Evolutionary conservation across 495 filamentous ascomycete genomes (phyloP).

Genomic region (Trichoderma virens): DNA sequence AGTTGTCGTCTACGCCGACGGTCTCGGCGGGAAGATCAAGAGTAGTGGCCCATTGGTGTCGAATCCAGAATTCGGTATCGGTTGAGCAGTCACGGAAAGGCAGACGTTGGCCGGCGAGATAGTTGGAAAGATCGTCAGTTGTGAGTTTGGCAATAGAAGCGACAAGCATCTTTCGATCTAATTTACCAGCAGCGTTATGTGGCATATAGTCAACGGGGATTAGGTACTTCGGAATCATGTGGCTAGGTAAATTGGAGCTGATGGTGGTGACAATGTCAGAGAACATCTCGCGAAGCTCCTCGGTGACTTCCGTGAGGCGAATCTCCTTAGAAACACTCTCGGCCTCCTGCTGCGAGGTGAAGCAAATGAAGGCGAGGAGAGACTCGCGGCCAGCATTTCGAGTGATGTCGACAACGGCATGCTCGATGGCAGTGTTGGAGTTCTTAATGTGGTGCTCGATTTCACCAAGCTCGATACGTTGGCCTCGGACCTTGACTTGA

Average conservation of each 20-base stretch:
- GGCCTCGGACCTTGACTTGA: conserved; percentile 25
- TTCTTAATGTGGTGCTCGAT: conserved; percentile 15
- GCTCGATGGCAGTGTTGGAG: background rate
- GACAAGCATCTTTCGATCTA: conserved; percentile 50
- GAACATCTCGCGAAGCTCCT: conserved; percentile 49
- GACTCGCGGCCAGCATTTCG: conserved; percentile 17
- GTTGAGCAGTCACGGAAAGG: conserved; percentile 15
- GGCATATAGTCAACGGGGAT: conserved; percentile 10
- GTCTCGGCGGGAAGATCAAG: conserved; percentile 17
- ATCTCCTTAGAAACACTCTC: conserved; percentile 16
- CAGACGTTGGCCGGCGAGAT: conserved; percentile 11
- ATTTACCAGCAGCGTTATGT: conserved; percentile 43
- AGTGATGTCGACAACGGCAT: conserved; percentile 14
- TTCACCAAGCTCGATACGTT: conserved; percentile 24
- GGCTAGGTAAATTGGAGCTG: conserved; percentile 7
- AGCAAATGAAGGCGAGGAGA: conserved; percentile 26
- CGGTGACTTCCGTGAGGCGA: conserved; percentile 51
- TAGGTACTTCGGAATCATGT: conserved; percentile 17
- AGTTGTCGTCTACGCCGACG: conserved; percentile 43
- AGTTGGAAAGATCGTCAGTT: background rate
- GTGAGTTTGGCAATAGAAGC: conserved; percentile 19
- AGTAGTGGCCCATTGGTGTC: conserved; percentile 19
- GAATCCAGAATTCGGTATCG: conserved; percentile 14
- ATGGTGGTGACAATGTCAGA: conserved; percentile 77
- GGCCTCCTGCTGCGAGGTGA: background rate